Evolutionary conservation across 192 early-diverging fungal genomes (phyloP).

Genomic region (Backusella mclennaniae): DNA sequence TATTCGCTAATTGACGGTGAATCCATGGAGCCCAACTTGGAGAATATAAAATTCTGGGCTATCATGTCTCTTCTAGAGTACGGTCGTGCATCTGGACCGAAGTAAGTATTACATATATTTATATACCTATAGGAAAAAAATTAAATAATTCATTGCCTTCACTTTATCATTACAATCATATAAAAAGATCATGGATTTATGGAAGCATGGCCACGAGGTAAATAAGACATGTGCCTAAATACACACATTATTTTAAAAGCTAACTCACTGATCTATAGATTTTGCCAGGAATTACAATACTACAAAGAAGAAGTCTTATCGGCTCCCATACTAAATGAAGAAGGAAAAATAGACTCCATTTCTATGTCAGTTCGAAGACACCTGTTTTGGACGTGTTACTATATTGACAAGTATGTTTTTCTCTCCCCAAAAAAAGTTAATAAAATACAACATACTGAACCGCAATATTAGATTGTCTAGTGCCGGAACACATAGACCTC

Average conservation of each 20-base stretch:
- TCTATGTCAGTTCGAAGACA: slow-evolving; percentile 33
- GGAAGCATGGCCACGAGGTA: slow-evolving; percentile 37
- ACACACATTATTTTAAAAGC: too few species aligned
- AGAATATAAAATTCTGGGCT: slow-evolving; percentile 43
- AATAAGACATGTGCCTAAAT: too few species aligned
- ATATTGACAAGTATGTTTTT: slow-evolving; percentile 41
- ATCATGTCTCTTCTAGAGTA: slow-evolving; percentile 29
- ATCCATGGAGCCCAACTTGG: slow-evolving; percentile 38
- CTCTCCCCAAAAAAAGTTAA: not conserved
- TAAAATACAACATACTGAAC: not conserved
- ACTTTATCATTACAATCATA: not conserved
- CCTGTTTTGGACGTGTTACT: slow-evolving; percentile 50
- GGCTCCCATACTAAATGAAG: slow-evolving; percentile 29
- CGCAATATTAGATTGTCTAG: slow-evolving; percentile 25
- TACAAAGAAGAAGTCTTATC: slow-evolving; percentile 40
- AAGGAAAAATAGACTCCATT: slow-evolving; percentile 38
- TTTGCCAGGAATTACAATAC: slow-evolving; percentile 47
- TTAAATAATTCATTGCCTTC: not conserved
- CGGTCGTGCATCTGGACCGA: slow-evolving; percentile 25
- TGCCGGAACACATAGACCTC: slow-evolving; percentile 41
- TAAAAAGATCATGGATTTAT: slow-evolving; percentile 46
- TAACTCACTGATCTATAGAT: slow-evolving; percentile 10
- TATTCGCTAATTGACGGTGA: slow-evolving; percentile 33
- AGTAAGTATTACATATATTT: not conserved
- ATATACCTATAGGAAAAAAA: not conserved